Conservation (phyloP, 805 yeast species). For the Teunomyces kruisii region DNA sequence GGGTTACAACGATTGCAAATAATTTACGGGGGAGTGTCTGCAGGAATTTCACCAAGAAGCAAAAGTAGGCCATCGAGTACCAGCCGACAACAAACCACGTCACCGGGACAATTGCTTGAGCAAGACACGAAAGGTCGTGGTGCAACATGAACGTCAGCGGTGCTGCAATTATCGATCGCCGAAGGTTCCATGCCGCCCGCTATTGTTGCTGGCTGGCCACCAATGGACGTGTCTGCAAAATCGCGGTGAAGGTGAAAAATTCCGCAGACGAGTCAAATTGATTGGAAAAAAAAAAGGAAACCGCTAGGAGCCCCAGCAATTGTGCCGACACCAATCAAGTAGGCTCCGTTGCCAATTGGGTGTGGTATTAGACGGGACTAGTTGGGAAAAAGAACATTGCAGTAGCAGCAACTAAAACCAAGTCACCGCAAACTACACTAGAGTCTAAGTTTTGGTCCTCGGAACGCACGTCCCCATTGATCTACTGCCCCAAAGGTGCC, state of each 20-base stretch:
- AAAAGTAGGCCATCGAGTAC: too few species aligned
- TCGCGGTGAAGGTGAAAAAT: conserved; percentile 1
- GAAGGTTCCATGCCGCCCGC: background rate
- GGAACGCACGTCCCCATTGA: conserved; percentile 5
- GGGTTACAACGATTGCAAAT: background rate
- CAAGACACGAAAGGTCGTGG: too few species aligned
- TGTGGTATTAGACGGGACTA: too few species aligned
- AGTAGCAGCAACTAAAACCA: too few species aligned
- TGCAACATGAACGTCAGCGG: background rate
- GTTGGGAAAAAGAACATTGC: too few species aligned
- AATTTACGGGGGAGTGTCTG: background rate
- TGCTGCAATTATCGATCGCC: background rate
- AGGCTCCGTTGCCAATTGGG: background rate
- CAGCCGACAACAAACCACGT: too few species aligned
- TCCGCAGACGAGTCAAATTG: conserved; percentile 1
- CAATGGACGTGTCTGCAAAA: background rate
- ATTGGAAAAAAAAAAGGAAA: too few species aligned
- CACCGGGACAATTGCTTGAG: too few species aligned
- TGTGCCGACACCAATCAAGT: background rate
- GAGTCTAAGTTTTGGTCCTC: background rate
- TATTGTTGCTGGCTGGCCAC: background rate
- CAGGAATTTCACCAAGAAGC: background rate
- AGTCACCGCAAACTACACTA: too few species aligned
- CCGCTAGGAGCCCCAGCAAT: background rate
- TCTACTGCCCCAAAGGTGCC: background rate